These are phyloP conservation scores for Pinus albicaulis DNA, from an alignment of 75 land plant genomes.

Conservation along the genomic window DNA sequence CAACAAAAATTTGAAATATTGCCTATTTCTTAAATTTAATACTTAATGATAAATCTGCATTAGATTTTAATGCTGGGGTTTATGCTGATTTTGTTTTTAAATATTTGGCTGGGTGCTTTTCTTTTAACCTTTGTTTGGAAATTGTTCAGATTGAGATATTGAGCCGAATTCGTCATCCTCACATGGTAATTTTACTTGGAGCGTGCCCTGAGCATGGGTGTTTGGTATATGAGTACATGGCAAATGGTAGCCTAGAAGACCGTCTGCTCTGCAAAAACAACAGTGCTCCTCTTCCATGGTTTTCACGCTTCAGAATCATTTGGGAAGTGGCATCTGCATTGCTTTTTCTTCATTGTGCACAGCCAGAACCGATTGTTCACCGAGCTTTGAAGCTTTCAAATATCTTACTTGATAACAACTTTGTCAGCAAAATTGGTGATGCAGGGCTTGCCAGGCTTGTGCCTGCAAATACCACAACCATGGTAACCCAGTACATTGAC, in stretches of 20 bases:
- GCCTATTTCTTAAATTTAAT: neutral
- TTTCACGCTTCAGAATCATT: no score
- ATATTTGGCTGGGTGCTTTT: neutral
- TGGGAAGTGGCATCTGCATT: no score
- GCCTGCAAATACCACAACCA: conserved; percentile 13
- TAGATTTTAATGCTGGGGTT: neutral
- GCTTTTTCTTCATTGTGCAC: no score
- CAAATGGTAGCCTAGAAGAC: conserved; percentile 16
- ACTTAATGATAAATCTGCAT: neutral
- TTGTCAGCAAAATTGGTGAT: conserved; percentile 8
- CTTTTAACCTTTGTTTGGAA: neutral
- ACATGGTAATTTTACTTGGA: no score
- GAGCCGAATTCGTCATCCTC: no score
- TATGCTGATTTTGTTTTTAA: neutral
- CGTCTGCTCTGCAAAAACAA: no score
- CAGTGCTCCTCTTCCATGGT: no score
- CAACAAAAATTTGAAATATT: neutral
- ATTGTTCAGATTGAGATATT: conserved; percentile 5
- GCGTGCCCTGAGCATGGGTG: conserved; percentile 13
- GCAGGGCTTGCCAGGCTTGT: conserved; percentile 63
- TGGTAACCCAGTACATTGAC: conserved; percentile 31
- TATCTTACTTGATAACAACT: conserved; percentile 60
- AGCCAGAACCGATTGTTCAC: conserved; percentile 64
- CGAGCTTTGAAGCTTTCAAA: conserved; percentile 76
- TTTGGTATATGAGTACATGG: conserved; percentile 46